Evolutionary conservation across 345 rosid species (phyloP).

Genomic region (Hypericum androsaemum): DNA sequence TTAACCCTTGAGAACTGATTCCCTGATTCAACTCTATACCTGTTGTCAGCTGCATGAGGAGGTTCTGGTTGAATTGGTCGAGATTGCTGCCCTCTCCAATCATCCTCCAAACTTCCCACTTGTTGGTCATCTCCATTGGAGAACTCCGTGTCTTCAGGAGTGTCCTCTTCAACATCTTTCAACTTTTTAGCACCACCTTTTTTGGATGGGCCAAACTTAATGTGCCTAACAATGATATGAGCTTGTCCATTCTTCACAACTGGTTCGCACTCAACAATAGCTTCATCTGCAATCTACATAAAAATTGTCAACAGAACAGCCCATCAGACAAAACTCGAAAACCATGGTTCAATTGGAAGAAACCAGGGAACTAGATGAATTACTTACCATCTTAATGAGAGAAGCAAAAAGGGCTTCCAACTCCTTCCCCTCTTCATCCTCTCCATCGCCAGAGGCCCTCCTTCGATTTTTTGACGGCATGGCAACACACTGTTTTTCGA

Average conservation of each 20-base stretch:
- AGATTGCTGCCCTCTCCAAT: conserved; percentile 8
- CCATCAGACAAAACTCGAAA: not conserved
- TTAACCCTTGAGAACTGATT: conserved; percentile 11
- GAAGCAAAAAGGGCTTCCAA: conserved; percentile 54
- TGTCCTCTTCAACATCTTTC: conserved; percentile 21
- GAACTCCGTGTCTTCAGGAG: conserved; percentile 9
- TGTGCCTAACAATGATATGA: conserved; percentile 53
- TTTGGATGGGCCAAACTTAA: conserved; percentile 62
- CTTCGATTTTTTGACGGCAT: conserved; percentile 9
- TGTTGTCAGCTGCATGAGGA: conserved; percentile 24
- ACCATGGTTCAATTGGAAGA: not conserved
- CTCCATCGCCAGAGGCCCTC: not conserved
- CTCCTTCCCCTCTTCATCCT: conserved; percentile 26
- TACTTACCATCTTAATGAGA: conserved; percentile 42
- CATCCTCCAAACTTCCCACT: conserved; percentile 6
- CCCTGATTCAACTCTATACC: conserved; percentile 42
- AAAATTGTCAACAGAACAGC: conserved; percentile 4
- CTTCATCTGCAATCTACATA: conserved; percentile 53
- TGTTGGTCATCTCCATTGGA: conserved; percentile 11
- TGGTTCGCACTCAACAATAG: conserved; percentile 62
- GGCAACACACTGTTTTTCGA: conserved; percentile 55
- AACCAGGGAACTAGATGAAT: conserved; percentile 1
- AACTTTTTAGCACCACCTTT: conserved; percentile 42
- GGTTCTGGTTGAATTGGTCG: conserved; percentile 8
- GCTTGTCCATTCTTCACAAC: conserved; percentile 49